Percentiles rank a stretch among this genome's conserved stretches.
Conservation (phyloP, 352 stramenopile genomes). For the Pythium aristosporum region DNA sequence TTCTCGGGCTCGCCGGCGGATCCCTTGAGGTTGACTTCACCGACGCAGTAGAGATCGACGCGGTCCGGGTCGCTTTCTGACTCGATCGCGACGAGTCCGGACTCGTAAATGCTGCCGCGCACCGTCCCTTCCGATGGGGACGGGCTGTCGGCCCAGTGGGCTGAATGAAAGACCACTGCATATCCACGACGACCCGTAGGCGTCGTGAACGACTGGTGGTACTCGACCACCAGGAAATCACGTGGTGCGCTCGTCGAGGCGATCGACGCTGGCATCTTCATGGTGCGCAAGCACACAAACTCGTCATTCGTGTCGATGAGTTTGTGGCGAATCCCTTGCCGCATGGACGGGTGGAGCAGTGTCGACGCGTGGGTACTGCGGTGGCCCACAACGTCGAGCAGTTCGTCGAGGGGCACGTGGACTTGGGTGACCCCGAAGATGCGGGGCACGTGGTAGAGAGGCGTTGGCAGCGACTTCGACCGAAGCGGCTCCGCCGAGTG, state of each 20-base stretch:
- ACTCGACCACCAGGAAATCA: conserved; percentile 22
- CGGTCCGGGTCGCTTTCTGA: conserved; percentile 6
- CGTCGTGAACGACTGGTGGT: conserved; percentile 17
- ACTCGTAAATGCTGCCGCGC: conserved; percentile 23
- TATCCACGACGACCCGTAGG: conserved; percentile 1
- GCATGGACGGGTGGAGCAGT: conserved; percentile 14
- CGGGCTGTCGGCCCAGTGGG: conserved; percentile 11
- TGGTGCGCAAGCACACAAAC: conserved; percentile 11
- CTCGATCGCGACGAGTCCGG: conserved; percentile 23
- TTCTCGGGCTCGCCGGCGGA: not conserved
- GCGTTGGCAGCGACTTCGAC: not conserved
- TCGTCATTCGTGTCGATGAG: conserved; percentile 18
- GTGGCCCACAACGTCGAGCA: conserved; percentile 21
- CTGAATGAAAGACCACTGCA: conserved; percentile 21
- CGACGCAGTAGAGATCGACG: conserved; percentile 21
- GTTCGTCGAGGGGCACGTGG: conserved; percentile 17
- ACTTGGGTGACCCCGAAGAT: conserved; percentile 16
- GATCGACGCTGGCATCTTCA: conserved; percentile 2
- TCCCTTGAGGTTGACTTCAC: conserved; percentile 25
- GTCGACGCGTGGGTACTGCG: conserved; percentile 10
- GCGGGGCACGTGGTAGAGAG: conserved; percentile 4
- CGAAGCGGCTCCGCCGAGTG: not conserved
- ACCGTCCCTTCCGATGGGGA: not conserved
- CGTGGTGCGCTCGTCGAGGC: not conserved
- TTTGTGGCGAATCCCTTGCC: conserved; percentile 5